Evolutionary conservation across 257 asterid species (phyloP).

Genomic region (Voacanga thouarsii): DNA sequence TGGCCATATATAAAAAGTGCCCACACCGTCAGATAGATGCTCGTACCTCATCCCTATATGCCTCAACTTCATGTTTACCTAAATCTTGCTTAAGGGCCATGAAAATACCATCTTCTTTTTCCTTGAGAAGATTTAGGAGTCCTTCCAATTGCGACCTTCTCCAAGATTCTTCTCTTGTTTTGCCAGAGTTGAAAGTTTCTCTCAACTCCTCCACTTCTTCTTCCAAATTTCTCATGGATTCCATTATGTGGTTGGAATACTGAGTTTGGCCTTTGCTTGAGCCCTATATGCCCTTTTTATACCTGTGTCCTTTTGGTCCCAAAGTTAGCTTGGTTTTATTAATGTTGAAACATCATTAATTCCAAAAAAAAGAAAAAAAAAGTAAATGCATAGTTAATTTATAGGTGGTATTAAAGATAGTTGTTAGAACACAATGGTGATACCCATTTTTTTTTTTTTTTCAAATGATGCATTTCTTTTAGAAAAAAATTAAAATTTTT

Average conservation of each 20-base stretch:
- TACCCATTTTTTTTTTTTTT: too few species aligned
- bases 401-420: too few species aligned
- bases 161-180: constrained; percentile 71
- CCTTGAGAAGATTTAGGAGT: constrained; percentile 39
- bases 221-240: constrained; percentile 25
- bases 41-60: constrained; percentile 74
- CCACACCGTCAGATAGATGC: too few species aligned
- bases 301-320: neutral
- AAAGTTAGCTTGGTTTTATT: too few species aligned
- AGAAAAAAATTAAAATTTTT: too few species aligned
- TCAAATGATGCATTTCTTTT: too few species aligned
- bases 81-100: constrained; percentile 61
- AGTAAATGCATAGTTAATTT: too few species aligned
- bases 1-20: too few species aligned
- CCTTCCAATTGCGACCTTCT: constrained; percentile 56
- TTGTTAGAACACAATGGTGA: too few species aligned
- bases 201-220: constrained; percentile 40
- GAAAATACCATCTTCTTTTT: constrained; percentile 50
- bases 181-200: constrained; percentile 51
- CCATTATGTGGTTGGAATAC: neutral
- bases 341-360: too few species aligned
- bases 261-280: neutral
- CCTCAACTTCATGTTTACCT: constrained; percentile 67
- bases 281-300: neutral
- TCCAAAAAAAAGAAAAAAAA: too few species aligned